These are phyloP conservation scores for Russula vinacea DNA, from an alignment of 768 basidiomycete genomes.

Conservation along the genomic window DNA sequence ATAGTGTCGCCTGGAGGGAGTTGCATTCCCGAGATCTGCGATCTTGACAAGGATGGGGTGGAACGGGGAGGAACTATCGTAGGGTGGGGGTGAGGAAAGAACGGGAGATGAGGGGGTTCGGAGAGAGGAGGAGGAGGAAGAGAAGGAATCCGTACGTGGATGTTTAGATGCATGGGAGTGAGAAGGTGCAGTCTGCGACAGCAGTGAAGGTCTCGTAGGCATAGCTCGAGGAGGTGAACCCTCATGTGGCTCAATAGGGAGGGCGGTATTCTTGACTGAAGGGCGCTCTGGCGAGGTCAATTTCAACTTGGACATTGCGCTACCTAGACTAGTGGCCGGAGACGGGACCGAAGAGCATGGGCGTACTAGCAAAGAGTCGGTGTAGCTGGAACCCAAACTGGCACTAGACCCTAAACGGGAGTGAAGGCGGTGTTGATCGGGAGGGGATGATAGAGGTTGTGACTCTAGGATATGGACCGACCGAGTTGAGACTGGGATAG, in stretches of 20 bases:
- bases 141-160: not conserved
- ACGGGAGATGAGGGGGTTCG: constrained; percentile 1
- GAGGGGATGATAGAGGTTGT: constrained; percentile 65
- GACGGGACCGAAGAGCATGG: constrained; percentile 31
- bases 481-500: constrained; percentile 46
- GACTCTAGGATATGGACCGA: constrained; percentile 83
- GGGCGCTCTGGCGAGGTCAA: constrained; percentile 23
- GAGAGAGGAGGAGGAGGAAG: constrained; percentile 14
- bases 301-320: constrained; percentile 32
- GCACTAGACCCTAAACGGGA: constrained; percentile 32
- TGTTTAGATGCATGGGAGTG: not conserved
- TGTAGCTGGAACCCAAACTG: constrained; percentile 33
- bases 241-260: constrained; percentile 12
- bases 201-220: constrained; percentile 37
- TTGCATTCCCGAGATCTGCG: constrained; percentile 92
- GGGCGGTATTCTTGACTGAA: constrained; percentile 3
- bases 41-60: constrained; percentile 80
- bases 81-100: constrained; percentile 11
- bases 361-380: constrained; percentile 22
- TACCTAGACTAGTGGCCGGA: constrained; percentile 36
- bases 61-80: constrained; percentile 19
- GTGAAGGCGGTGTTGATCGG: constrained; percentile 21
- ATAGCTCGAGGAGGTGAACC: constrained; percentile 22
- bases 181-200: constrained; percentile 36
- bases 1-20: constrained; percentile 84